These are phyloP conservation scores for Periglandula ipomoeae DNA, from an alignment of 2,329 filamentous ascomycete genomes.

Conservation along the genomic window DNA sequence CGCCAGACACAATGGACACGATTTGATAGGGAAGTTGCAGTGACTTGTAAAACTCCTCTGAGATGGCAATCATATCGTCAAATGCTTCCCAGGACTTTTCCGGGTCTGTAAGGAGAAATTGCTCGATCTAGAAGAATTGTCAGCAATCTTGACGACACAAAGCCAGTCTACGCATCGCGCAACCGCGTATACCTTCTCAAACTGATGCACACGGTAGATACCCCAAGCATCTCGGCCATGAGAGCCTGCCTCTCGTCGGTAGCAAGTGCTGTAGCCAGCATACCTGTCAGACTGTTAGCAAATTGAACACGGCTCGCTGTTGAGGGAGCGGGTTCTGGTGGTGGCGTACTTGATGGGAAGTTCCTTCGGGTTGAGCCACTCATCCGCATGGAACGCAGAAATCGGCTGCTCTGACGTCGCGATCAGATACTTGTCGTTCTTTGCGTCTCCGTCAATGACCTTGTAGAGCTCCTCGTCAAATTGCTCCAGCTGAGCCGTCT, in stretches of 20 bases:
- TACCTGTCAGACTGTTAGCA: conserved; percentile 52
- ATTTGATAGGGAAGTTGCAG: conserved; percentile 84
- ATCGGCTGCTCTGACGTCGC: conserved; percentile 93
- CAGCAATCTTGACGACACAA: neutral
- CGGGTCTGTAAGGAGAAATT: conserved; percentile 73
- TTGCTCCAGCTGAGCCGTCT: conserved; percentile 92
- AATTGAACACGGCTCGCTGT: neutral
- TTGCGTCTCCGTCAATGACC: conserved; percentile 77
- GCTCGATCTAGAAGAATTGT: conserved; percentile 44
- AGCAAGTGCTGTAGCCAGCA: conserved; percentile 89
- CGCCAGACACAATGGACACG: conserved; percentile 91
- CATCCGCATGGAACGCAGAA: conserved; percentile 83
- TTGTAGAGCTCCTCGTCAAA: conserved; percentile 99
- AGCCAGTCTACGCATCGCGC: neutral
- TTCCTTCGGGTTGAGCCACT: conserved; percentile 80
- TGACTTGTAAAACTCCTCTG: conserved; percentile 92
- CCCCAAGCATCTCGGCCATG: conserved; percentile 89
- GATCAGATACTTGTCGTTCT: conserved; percentile 72
- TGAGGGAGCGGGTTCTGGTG: neutral
- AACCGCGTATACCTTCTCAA: conserved; percentile 62
- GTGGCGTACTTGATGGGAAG: conserved; percentile 68
- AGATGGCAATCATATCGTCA: conserved; percentile 82
- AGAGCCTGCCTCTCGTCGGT: conserved; percentile 87
- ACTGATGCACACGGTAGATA: conserved; percentile 96
- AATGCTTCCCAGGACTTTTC: conserved; percentile 91